Evolutionary conservation across 306 rosid species (phyloP).

Genomic region (Luffa aegyptiaca): DNA sequence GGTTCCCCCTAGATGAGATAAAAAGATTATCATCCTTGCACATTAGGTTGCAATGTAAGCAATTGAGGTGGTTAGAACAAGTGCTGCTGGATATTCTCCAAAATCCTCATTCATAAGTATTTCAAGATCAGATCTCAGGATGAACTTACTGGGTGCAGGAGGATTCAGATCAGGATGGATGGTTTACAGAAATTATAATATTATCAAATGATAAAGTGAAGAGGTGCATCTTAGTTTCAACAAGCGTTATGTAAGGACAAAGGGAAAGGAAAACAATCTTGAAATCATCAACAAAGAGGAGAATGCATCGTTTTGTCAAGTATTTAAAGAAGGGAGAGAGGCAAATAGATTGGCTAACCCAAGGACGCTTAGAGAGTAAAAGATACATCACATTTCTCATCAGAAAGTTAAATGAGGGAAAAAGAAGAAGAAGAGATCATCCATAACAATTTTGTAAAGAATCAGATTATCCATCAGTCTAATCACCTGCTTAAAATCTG

Average conservation of each 20-base stretch:
- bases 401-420: not conserved
- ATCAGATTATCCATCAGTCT: not conserved
- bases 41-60: not conserved
- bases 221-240: not conserved
- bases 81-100: not conserved
- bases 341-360: not conserved
- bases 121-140: not conserved
- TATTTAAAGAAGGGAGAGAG: not conserved
- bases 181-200: not conserved
- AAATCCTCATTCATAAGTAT: not conserved
- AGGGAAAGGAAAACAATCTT: not conserved
- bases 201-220: not conserved
- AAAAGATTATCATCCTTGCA: not conserved
- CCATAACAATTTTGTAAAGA: not conserved
- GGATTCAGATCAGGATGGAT: not conserved
- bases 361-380: not conserved
- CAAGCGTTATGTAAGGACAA: not conserved
- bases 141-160: not conserved
- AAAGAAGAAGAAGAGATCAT: not conserved
- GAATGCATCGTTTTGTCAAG: not conserved
- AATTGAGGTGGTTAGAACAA: not conserved
- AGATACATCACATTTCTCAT: not conserved
- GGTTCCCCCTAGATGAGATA: not conserved
- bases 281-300: not conserved
- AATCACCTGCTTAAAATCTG: slow-evolving; percentile 87